Conservation (phyloP, 2,329 filamentous ascomycete species). For the Venturia carpophila region DNA sequence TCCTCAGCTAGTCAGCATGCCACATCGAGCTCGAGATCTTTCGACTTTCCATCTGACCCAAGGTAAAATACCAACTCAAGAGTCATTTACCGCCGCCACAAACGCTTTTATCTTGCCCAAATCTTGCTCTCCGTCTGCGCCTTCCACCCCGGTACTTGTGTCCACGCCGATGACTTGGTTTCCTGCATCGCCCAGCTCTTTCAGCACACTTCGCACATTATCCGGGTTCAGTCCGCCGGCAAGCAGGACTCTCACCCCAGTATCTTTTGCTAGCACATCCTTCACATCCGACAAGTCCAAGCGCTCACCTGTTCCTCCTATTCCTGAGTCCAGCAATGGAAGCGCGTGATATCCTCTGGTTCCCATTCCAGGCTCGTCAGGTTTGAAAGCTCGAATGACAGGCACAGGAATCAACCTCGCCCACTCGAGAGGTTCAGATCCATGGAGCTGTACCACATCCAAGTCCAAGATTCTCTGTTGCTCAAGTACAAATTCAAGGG, state of each 20-base stretch:
- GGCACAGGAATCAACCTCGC: slow-evolving; percentile 81
- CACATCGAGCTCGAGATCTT: background rate
- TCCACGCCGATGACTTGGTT: slow-evolving; percentile 73
- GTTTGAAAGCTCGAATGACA: slow-evolving; percentile 78
- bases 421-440: slow-evolving; percentile 89
- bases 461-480: slow-evolving; percentile 69
- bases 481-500: slow-evolving; percentile 70
- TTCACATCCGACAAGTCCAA: slow-evolving; percentile 66
- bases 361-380: slow-evolving; percentile 63
- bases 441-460: slow-evolving; percentile 89
- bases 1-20: too few species aligned
- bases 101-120: slow-evolving; percentile 74
- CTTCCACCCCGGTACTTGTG: slow-evolving; percentile 88
- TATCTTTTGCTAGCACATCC: slow-evolving; percentile 56
- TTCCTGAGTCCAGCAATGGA: slow-evolving; percentile 78
- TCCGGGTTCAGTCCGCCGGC: slow-evolving; percentile 77
- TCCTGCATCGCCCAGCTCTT: slow-evolving; percentile 51
- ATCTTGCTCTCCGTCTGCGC: slow-evolving; percentile 67
- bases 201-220: slow-evolving; percentile 64
- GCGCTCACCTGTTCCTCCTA: slow-evolving; percentile 71
- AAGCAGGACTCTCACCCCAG: slow-evolving; percentile 65
- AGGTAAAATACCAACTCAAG: background rate
- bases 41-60: background rate
- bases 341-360: slow-evolving; percentile 73
- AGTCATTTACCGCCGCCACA: slow-evolving; percentile 53